These are phyloP conservation scores for Moricandia arvensis DNA, from an alignment of 345 rosid genomes.

Conservation along the genomic window DNA sequence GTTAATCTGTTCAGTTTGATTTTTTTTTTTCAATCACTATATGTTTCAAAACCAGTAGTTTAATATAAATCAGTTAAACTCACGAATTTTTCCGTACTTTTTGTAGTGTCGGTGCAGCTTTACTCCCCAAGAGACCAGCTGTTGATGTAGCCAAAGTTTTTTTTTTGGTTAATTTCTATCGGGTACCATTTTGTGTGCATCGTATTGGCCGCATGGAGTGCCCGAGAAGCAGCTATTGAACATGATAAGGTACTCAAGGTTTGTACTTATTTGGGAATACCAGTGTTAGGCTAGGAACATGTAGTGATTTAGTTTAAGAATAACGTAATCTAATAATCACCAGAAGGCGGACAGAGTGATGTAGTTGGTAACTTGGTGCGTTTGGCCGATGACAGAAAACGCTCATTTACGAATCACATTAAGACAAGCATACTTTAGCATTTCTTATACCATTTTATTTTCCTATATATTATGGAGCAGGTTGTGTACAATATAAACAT, in stretches of 20 bases:
- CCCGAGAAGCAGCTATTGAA: constrained; percentile 83
- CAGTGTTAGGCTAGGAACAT: constrained; percentile 16
- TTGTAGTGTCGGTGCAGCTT: constrained; percentile 84
- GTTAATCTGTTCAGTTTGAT: neutral
- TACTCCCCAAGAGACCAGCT: constrained; percentile 87
- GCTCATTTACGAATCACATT: constrained; percentile 3
- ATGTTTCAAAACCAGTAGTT: neutral
- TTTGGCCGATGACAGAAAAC: constrained; percentile 23
- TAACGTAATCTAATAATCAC: constrained; percentile 9
- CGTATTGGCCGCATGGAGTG: constrained; percentile 98
- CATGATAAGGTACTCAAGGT: constrained; percentile 91
- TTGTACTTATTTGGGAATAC: constrained; percentile 14
- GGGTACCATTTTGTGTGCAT: constrained; percentile 88
- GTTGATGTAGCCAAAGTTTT: constrained; percentile 97
- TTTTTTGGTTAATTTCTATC: constrained; percentile 97
- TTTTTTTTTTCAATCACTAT: neutral
- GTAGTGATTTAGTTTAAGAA: constrained; percentile 12
- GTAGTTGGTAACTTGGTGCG: constrained; percentile 30
- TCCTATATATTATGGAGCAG: constrained; percentile 18
- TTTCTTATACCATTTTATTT: constrained; percentile 26
- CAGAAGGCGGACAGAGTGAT: constrained; percentile 26
- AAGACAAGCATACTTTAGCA: constrained; percentile 4
- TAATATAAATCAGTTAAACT: constrained; percentile 1
- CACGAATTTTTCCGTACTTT: neutral
- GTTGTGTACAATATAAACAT: constrained; percentile 21